Conservation (phyloP, 1,139 yeast genomes). For the Hansenula sp. region DNA sequence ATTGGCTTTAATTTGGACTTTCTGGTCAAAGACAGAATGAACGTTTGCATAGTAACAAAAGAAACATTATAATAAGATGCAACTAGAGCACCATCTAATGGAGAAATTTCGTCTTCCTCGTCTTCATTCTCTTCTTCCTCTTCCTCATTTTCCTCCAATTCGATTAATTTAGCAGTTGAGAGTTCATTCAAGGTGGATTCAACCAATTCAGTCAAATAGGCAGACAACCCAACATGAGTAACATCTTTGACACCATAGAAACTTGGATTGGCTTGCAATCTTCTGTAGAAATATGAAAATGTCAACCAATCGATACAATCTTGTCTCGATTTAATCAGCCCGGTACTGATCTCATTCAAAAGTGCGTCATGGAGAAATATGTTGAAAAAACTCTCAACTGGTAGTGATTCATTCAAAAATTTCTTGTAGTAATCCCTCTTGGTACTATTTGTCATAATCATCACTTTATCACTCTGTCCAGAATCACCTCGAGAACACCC, state of each 20-base stretch:
- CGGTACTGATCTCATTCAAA: slow-evolving; percentile 65
- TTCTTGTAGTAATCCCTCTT: slow-evolving; percentile 64
- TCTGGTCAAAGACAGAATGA: slow-evolving; percentile 44
- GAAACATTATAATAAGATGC: slow-evolving; percentile 70
- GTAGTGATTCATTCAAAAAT: slow-evolving; percentile 72
- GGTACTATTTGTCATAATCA: slow-evolving; percentile 54
- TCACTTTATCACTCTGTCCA: slow-evolving; percentile 35
- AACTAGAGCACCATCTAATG: slow-evolving; percentile 70
- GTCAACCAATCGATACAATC: slow-evolving; percentile 92
- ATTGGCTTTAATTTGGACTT: slow-evolving; percentile 59
- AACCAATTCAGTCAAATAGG: slow-evolving; percentile 76
- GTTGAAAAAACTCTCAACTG: slow-evolving; percentile 76
- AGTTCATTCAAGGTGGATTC: slow-evolving; percentile 72
- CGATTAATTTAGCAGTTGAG: slow-evolving; percentile 57
- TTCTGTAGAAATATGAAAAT: slow-evolving; percentile 74
- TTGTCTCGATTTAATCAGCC: slow-evolving; percentile 66
- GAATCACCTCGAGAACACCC: slow-evolving; percentile 47
- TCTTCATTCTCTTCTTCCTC: slow-evolving; percentile 34
- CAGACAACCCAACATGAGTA: slow-evolving; percentile 68
- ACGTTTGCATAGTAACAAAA: slow-evolving; percentile 61
- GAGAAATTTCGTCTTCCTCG: slow-evolving; percentile 43
- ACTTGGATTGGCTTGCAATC: slow-evolving; percentile 81
- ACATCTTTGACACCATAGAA: slow-evolving; percentile 74
- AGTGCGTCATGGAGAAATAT: slow-evolving; percentile 60
- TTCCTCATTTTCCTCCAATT: slow-evolving; percentile 38